Evolutionary conservation across 1,284 basidiomycete genomes (phyloP).

Genomic region (Cryptococcus sp.): DNA sequence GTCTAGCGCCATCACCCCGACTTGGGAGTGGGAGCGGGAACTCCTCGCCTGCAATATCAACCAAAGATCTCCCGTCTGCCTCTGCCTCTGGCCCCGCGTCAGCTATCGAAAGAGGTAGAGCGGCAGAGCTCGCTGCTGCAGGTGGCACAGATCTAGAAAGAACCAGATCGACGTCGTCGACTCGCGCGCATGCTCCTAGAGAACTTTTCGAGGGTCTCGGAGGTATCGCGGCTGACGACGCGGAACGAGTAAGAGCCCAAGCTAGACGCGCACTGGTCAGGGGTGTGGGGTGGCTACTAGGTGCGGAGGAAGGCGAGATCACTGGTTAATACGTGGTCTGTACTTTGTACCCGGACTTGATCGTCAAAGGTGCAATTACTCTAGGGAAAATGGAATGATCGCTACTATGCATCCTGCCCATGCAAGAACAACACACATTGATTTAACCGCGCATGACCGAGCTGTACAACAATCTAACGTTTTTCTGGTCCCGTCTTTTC

Average conservation of each 20-base stretch:
- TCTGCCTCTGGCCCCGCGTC: background rate
- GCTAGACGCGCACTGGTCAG: constrained; percentile 50
- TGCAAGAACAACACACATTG: too few relatives aligned
- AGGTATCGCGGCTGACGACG: constrained; percentile 19
- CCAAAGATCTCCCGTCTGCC: too few relatives aligned
- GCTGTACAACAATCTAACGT: background rate
- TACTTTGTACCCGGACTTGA: background rate
- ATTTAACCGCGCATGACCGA: background rate
- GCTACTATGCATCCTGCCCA: too few relatives aligned
- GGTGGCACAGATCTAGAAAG: constrained; percentile 8
- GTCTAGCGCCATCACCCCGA: constrained; percentile 6
- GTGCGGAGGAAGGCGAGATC: constrained; percentile 50
- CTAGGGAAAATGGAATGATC: too few relatives aligned
- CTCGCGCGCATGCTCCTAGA: background rate
- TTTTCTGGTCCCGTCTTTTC: background rate
- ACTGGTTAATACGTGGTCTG: background rate
- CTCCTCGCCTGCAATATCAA: too few relatives aligned
- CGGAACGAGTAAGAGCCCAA: constrained; percentile 40
- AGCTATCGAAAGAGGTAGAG: background rate
- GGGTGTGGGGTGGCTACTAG: constrained; percentile 54
- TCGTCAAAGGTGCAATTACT: background rate
- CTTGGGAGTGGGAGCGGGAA: background rate
- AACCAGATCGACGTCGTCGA: constrained; percentile 8
- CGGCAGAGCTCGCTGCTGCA: constrained; percentile 4
- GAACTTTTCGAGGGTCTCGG: constrained; percentile 32